Conservation (phyloP, 139 green algal genomes). For the Coccomyxa sp. region DNA sequence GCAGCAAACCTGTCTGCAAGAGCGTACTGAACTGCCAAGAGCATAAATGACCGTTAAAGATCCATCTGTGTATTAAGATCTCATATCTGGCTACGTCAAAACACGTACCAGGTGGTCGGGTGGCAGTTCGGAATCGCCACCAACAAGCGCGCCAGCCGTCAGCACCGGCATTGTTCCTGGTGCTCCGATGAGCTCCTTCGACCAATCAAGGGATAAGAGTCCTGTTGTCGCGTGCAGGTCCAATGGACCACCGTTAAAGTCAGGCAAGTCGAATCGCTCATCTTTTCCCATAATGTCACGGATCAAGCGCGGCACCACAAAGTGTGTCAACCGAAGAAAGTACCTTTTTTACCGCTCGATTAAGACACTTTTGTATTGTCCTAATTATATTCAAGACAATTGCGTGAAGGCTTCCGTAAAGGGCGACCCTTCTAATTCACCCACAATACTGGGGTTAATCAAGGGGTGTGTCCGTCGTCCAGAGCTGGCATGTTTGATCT, state of each 20-base stretch:
- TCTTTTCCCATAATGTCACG: not conserved
- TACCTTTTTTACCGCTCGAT: no score
- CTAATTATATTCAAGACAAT: no score
- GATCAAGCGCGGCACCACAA: no score
- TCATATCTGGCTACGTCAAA: no score
- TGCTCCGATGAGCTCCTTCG: not conserved
- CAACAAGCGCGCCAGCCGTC: slow-evolving; percentile 21
- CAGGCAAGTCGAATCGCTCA: not conserved
- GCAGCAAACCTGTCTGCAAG: slow-evolving; percentile 21
- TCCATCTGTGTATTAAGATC: not conserved
- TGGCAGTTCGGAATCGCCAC: slow-evolving; percentile 5
- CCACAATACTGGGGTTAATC: no score
- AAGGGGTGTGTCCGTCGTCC: no score
- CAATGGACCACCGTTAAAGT: not conserved
- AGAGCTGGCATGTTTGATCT: no score
- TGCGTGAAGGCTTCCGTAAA: no score
- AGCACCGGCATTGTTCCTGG: slow-evolving; percentile 2
- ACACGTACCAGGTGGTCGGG: slow-evolving; percentile 20
- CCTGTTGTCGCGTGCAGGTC: not conserved
- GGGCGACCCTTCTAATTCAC: no score
- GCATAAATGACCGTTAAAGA: not conserved
- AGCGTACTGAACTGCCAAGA: slow-evolving; percentile 24
- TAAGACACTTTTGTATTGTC: no score
- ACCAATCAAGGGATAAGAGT: not conserved
- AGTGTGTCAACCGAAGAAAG: no score